Evolutionary conservation across 108 stramenopile species (phyloP), one percentile per base, ranked within the genome.

Genomic region (Craspedostauros australis): DNA sequence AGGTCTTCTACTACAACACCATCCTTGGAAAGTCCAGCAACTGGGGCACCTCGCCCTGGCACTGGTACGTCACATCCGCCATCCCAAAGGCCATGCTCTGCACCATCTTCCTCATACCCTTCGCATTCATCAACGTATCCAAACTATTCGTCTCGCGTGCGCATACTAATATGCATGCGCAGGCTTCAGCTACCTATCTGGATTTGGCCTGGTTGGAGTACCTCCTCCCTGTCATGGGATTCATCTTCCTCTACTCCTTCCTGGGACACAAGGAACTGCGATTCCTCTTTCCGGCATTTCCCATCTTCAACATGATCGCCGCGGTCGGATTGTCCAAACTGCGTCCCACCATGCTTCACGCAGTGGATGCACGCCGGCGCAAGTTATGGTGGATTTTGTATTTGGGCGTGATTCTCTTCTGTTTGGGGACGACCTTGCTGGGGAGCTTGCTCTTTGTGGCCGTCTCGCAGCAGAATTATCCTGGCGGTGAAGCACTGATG

Each of bases 181-280:
- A 7, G 39, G 19, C 19, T 12, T 46, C 5, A 12, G 33, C 3
- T 56, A 19, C 15, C 4, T 62, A 46, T 34, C 27, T 90, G 11
- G 87, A 93, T 55, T 23, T 39, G 34, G 51, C 48, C 14, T 72
- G 83, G 22, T 25, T 78, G 24, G 63, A 47, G 25, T 85, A 71
- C 54, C 51, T 87, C 9, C 27, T 68, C 7, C 88, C 93, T 0
- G 69, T 80, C 8, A 11, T 80, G 39, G 79, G 62, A 29, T 95
- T 91, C 62, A 70, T 96, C 6, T 59, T 41, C 12, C 43, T 95
- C 29, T 96, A 95, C 57, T 93, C 90, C 0, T 55, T 70, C 25
- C 71, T 96, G 41, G 95, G 93, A 15, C 97, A 98, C 73, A 98
- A 98, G 77, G 97, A 98, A 60, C 79, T 93, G 45, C 72, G 97